Conservation (phyloP, 352 stramenopile species). For the Pythium volutum region DNA sequence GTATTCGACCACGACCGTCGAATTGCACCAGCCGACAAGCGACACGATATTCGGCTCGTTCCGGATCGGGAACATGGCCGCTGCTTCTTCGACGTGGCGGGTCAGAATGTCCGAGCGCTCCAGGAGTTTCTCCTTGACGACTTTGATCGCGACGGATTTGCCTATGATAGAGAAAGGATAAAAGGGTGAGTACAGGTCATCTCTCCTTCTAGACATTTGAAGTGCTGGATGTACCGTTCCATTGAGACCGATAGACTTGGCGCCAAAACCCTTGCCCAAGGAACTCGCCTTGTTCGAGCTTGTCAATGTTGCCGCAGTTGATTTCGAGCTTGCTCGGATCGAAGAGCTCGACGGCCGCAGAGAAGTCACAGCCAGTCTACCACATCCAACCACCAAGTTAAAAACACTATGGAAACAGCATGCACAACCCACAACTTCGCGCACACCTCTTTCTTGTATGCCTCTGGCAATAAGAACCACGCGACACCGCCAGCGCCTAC, state of each 20-base stretch:
- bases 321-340: conserved; percentile 58
- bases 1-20: conserved; percentile 73
- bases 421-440: background rate
- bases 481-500: conserved; percentile 14
- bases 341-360: conserved; percentile 46
- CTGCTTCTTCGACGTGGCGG: conserved; percentile 69
- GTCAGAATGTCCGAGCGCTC: conserved; percentile 59
- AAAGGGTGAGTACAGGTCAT: background rate
- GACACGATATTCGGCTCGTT: conserved; percentile 68
- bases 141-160: conserved; percentile 58
- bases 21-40: conserved; percentile 74
- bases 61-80: conserved; percentile 63
- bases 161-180: conserved; percentile 23
- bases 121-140: conserved; percentile 59
- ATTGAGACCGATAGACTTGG: conserved; percentile 63
- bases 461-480: conserved; percentile 53
- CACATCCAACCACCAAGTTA: too few relatives aligned
- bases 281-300: conserved; percentile 47
- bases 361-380: conserved; percentile 68
- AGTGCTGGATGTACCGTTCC: conserved; percentile 44
- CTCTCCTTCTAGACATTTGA: background rate
- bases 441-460: conserved; percentile 43
- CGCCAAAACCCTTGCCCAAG: conserved; percentile 71
- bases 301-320: conserved; percentile 64
- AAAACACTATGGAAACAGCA: too few relatives aligned